Conservation (phyloP, 768 basidiomycete genomes). For the Trametes meyenii region DNA sequence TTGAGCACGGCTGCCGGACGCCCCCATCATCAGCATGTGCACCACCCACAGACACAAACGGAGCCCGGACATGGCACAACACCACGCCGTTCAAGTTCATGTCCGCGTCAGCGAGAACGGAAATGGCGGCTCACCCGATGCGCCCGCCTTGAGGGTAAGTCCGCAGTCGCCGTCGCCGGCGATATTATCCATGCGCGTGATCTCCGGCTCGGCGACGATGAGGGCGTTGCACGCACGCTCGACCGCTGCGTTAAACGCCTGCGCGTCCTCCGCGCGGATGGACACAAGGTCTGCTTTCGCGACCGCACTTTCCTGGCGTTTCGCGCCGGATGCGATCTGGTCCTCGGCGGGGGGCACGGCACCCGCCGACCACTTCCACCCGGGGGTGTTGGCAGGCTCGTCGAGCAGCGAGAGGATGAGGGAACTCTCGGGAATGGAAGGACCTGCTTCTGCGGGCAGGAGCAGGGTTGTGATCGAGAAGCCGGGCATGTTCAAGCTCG, state of each 20-base stretch:
- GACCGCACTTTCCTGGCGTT: conserved; percentile 17
- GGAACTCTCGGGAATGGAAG: conserved; percentile 39
- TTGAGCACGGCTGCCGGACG: conserved; percentile 57
- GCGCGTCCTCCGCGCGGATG: conserved; percentile 46
- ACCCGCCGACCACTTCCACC: conserved; percentile 81
- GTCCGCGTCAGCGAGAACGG: too few species aligned
- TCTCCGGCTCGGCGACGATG: conserved; percentile 81
- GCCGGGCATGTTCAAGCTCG: conserved; percentile 91
- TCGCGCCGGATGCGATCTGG: conserved; percentile 18
- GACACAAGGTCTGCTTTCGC: conserved; percentile 2
- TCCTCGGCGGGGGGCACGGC: conserved; percentile 39
- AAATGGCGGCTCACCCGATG: conserved; percentile 53
- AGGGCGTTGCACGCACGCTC: conserved; percentile 65
- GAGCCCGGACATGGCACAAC: conserved; percentile 2
- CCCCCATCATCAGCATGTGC: not conserved
- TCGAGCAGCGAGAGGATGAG: conserved; percentile 70
- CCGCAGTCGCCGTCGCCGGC: conserved; percentile 90
- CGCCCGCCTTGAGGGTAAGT: conserved; percentile 72
- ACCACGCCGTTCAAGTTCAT: too few species aligned
- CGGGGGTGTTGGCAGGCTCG: conserved; percentile 66
- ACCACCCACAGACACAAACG: not conserved
- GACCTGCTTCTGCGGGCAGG: conserved; percentile 55
- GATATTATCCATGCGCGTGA: conserved; percentile 89
- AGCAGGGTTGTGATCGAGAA: conserved; percentile 84
- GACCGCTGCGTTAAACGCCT: conserved; percentile 57